A percentile compares a stretch with the other conserved stretches of the same genome.
phyloP scores from a whole-genome alignment of 768 basidiomycete genomes.

The Tulasnella sp. region DNA sequence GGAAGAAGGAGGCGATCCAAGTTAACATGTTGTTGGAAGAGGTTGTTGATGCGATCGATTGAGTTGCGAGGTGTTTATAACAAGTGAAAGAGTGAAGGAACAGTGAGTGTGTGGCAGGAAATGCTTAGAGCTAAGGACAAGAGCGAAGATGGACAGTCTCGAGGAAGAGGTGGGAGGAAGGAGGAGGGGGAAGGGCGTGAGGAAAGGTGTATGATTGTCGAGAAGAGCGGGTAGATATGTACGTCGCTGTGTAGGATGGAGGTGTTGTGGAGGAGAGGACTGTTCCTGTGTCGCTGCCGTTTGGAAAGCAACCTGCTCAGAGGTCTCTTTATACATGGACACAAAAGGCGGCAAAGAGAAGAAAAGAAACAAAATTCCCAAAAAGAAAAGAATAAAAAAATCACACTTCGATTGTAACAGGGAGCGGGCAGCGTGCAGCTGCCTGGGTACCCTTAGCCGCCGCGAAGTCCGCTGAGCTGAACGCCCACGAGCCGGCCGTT shows the following conservation, averaged over 20 bases:
- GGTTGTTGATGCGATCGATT: neutral
- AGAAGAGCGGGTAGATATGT: constrained; percentile 10
- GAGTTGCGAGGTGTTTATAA: neutral
- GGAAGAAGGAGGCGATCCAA: constrained; percentile 32
- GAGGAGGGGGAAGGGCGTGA: neutral
- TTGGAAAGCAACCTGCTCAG: constrained; percentile 8
- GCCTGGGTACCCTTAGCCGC: neutral
- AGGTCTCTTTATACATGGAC: neutral
- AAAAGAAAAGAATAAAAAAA: constrained; percentile 9
- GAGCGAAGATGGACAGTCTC: neutral
- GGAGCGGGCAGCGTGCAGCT: neutral
- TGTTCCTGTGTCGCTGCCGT: constrained; percentile 1
- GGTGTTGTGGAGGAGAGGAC: neutral
- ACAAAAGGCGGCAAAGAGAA: neutral
- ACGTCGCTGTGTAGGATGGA: neutral
- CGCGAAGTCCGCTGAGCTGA: constrained; percentile 13
- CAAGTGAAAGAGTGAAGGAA: neutral
- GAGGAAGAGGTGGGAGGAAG: neutral
- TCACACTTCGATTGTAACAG: neutral
- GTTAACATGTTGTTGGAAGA: constrained; percentile 12
- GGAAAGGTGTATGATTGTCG: neutral
- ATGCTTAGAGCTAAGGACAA: neutral
- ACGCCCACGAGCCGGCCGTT: neutral
- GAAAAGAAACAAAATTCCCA: neutral
- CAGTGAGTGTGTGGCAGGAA: neutral